Base-by-base conservation (phyloP, 2,329 filamentous ascomycete species). In the Aspergillus latus region DNA sequence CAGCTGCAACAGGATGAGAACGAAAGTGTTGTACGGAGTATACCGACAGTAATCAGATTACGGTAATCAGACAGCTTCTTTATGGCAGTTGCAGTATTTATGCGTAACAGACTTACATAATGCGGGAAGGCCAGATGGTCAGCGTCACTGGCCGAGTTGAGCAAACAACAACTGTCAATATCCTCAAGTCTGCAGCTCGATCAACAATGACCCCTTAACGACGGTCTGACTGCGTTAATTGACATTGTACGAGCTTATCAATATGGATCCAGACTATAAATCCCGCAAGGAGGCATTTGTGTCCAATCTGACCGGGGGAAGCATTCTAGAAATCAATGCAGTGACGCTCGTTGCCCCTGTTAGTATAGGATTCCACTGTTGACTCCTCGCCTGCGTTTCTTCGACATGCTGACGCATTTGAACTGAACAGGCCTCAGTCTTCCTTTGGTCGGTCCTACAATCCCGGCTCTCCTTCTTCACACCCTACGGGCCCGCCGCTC, bases 251-350 rank as follows among this genome's bases (percentile, higher is more conserved):
- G 26, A 28, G 39, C 40, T 15, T 45, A 29, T 49, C 37, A 67
- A 49, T 7, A 74, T 74, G 74, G 70, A 73, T 43, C 63, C 69
- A 52, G 87, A 82, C 75, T 96, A 97, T 80, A 99, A 97, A 77
- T 84, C 88, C 68, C 82, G 88, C 64, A 99, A 99, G 78, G 92
- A 96, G 80, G 91, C 91, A 70, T 96, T 96, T 73, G 94, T 99
- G 68, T 96, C 93, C 53, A 90, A 92, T 72, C 84, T 96, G 30
- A 87, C 88, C 5, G 94, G 94, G 40, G 91, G 94, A 57, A 83
- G 86, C 32, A 86, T 96, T 59, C 78, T 82, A 64, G 94, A 99
- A 72, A 92, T 99, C 77, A 93, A 92, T 72, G 83, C 84, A 66
- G 89, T 97, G 64, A 91, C 90, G 47, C 83, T 89, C 48, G 88